Percentiles rank a stretch among this genome's conserved stretches.
Conservation (phyloP, 169 alveolate species). For the Condylostoma magnum region DNA sequence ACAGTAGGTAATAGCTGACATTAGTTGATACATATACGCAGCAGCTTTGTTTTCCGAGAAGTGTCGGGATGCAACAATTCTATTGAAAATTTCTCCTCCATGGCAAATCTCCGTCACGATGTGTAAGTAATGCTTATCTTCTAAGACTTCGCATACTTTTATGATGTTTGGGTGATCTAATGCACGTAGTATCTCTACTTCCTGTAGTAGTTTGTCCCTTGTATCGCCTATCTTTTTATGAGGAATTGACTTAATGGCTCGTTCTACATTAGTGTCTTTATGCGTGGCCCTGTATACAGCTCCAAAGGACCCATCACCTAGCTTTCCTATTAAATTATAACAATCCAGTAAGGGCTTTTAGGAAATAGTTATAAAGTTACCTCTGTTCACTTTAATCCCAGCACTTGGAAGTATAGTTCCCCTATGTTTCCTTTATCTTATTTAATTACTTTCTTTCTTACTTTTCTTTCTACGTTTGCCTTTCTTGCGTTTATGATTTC, state of each 20-base stretch:
- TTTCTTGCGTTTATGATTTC: too few relatives aligned
- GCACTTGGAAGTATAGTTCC: too few relatives aligned
- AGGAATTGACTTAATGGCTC: background rate
- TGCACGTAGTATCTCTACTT: slow-evolving; percentile 22
- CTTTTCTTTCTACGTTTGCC: too few relatives aligned
- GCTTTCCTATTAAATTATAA: background rate
- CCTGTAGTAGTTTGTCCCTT: background rate
- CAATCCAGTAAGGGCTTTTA: too few relatives aligned
- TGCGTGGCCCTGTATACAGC: slow-evolving; percentile 1
- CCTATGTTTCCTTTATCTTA: too few relatives aligned
- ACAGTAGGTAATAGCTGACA: slow-evolving; percentile 45
- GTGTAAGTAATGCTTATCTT: slow-evolving; percentile 31
- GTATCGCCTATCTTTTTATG: background rate
- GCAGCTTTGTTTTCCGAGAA: slow-evolving; percentile 49
- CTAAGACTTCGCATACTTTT: slow-evolving; percentile 17
- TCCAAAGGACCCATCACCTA: slow-evolving; percentile 20
- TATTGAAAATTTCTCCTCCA: slow-evolving; percentile 14
- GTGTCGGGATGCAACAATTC: slow-evolving; percentile 25
- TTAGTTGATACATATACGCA: slow-evolving; percentile 45
- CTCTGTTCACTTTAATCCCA: too few relatives aligned
- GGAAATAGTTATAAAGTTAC: too few relatives aligned
- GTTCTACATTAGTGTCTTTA: background rate
- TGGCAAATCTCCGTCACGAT: slow-evolving; percentile 31
- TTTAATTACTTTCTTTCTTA: too few relatives aligned
- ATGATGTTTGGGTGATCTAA: slow-evolving; percentile 44